These are phyloP conservation scores for Babesia ovis DNA, from an alignment of 169 alveolate species.

Conservation along the genomic window DNA sequence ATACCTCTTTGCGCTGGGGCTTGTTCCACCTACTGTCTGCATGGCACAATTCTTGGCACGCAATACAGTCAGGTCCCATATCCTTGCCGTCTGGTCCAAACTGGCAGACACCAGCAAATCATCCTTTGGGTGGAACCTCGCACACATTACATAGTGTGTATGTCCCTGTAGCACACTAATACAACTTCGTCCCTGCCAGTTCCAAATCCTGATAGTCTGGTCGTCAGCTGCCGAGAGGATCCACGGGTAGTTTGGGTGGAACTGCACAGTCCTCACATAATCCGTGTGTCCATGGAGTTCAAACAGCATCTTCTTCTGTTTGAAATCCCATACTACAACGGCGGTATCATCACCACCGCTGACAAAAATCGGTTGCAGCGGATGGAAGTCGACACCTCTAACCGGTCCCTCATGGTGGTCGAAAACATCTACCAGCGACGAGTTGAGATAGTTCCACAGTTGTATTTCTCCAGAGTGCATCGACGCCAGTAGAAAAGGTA, in stretches of 20 bases:
- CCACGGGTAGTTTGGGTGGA: slow-evolving; percentile 96
- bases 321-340: slow-evolving; percentile 93
- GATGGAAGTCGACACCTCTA: slow-evolving; percentile 92
- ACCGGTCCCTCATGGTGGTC: slow-evolving; percentile 97
- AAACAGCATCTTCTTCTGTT: slow-evolving; percentile 89
- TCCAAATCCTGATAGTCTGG: slow-evolving; percentile 95
- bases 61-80: slow-evolving; percentile 93
- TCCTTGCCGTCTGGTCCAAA: slow-evolving; percentile 91
- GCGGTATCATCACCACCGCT: slow-evolving; percentile 97
- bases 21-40: slow-evolving; percentile 6
- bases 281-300: slow-evolving; percentile 93
- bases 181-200: slow-evolving; percentile 92
- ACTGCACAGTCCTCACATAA: slow-evolving; percentile 93
- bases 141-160: slow-evolving; percentile 96
- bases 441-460: slow-evolving; percentile 90
- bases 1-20: slow-evolving; percentile 7
- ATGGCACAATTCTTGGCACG: slow-evolving; percentile 88
- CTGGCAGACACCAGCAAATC: slow-evolving; percentile 91
- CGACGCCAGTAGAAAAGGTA: slow-evolving; percentile 91
- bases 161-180: slow-evolving; percentile 92
- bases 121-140: slow-evolving; percentile 92
- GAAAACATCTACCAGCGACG: slow-evolving; percentile 81
- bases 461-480: slow-evolving; percentile 93
- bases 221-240: slow-evolving; percentile 94
- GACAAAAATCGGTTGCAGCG: slow-evolving; percentile 91